These are phyloP conservation scores for Aureobasidium sp. DNA, from an alignment of 2,329 filamentous ascomycete genomes.

Conservation along the genomic window DNA sequence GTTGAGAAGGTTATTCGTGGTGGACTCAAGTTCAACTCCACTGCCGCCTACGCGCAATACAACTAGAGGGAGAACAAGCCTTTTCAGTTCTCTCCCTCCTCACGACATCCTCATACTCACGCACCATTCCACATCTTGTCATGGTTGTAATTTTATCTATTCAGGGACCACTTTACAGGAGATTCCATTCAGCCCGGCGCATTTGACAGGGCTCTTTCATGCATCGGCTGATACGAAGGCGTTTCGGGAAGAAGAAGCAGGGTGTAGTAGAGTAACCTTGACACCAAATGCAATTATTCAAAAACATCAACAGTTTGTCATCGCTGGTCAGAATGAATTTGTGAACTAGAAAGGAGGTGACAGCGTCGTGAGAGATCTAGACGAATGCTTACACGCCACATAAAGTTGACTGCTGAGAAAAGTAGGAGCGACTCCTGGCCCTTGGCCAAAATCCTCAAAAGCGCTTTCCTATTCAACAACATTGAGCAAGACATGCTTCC, in stretches of 20 bases:
- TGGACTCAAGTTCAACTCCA: conserved; percentile 99
- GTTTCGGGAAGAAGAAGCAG: neutral
- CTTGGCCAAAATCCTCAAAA: neutral
- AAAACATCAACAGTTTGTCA: neutral
- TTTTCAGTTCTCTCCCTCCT: neutral
- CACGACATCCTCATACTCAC: neutral
- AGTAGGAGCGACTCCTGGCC: neutral
- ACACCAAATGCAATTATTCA: conserved; percentile 2
- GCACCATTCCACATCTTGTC: neutral
- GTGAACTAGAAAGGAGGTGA: neutral
- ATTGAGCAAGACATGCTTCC: neutral
- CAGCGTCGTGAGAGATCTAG: too few species aligned
- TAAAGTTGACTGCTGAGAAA: neutral
- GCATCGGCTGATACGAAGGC: conserved; percentile 4
- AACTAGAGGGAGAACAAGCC: conserved; percentile 52
- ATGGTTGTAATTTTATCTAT: conserved; percentile 10
- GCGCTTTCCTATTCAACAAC: too few species aligned
- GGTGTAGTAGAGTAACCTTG: conserved; percentile 4
- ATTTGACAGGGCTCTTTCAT: conserved; percentile 5
- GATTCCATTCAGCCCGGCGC: neutral
- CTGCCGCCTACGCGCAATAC: conserved; percentile 97
- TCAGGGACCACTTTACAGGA: neutral
- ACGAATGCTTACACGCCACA: too few species aligned
- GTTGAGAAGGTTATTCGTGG: conserved; percentile 99
- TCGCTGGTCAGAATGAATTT: too few species aligned